phyloP scores from a whole-genome alignment of 2,329 filamentous ascomycete genomes.

The Ceratocystis eucalypticola region DNA sequence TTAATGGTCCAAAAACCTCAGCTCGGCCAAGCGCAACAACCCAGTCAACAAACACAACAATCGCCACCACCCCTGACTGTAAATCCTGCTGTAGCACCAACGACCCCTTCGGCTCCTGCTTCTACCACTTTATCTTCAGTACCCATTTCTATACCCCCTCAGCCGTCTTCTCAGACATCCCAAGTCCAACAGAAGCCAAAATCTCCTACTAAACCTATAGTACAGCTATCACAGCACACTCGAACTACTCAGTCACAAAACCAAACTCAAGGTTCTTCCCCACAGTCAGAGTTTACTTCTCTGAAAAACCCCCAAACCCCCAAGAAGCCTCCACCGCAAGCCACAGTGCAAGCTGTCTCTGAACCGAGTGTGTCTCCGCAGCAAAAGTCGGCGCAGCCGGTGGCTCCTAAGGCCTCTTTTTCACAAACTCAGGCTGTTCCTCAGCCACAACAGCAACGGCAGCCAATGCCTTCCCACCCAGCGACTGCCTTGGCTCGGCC shows the following conservation, averaged over 20 bases:
- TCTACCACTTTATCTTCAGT: background rate
- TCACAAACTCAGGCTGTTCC: background rate
- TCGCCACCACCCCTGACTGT: background rate
- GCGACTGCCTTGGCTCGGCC: background rate
- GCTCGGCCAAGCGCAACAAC: background rate
- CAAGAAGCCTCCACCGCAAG: background rate
- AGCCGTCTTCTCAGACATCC: background rate
- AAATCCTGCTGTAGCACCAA: background rate
- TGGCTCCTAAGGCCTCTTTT: background rate
- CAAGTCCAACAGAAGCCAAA: background rate
- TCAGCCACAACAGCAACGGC: background rate
- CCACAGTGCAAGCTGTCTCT: background rate
- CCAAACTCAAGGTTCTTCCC: background rate
- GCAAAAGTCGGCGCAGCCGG: background rate
- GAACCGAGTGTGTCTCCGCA: background rate
- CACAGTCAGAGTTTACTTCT: background rate
- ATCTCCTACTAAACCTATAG: background rate
- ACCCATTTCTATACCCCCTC: background rate
- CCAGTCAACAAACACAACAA: background rate
- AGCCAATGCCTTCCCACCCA: background rate
- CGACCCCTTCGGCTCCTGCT: background rate
- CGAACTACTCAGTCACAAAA: background rate
- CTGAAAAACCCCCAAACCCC: background rate
- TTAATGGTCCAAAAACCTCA: background rate
- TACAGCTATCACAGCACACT: background rate